Base-by-base conservation (phyloP, 1,139 yeast species). In the Yamadazyma taylorii region DNA sequence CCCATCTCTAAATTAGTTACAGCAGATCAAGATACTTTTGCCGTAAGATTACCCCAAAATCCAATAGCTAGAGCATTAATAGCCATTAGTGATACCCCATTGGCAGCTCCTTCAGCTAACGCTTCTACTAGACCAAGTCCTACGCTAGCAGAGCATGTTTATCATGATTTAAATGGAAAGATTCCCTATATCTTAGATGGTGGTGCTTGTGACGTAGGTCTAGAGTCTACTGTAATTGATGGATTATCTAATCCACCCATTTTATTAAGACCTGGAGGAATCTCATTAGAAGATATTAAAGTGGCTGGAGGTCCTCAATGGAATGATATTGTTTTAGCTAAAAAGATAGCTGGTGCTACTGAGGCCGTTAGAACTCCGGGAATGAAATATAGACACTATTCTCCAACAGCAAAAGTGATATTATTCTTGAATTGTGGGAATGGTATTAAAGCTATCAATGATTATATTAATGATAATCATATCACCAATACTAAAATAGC, bases 71-170 rank as follows among this genome's bases (percentile, higher is more conserved):
- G 98, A 42, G 96, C 97, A 0, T 66, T 92, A 33, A 89, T 92
- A 36, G 86, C 89, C 2, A 52, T 85, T n/a, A 79, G 95, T 36
- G 95, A 88, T 48, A 75, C 85, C 1, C 97, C 98, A 0, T 63
- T 92, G 30, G 98, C 98, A 0, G 98, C 98, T 0, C 98, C 98
- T 0, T 86, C 96, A 1, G 98, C 98, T 6, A 92, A 92, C 60
- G 94, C 97, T 3, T 88, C 97, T 1, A 92, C 98, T 0, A 69
- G 88, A 38, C 98, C 98, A 1, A 85, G 96, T 29, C 96, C 97
- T 1, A 92, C 98, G 0, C 55, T 73, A 30, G 98, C 98, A 1
- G 63, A 72, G 14, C 98, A 92, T 59, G 98, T 92, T 0, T 76
- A 66, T 46, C 78, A 80, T 48, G 98, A 92, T 55, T 62, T 92